phyloP scores from a whole-genome alignment of 2,329 filamentous ascomycete genomes.

The Fusarium devonianum region DNA sequence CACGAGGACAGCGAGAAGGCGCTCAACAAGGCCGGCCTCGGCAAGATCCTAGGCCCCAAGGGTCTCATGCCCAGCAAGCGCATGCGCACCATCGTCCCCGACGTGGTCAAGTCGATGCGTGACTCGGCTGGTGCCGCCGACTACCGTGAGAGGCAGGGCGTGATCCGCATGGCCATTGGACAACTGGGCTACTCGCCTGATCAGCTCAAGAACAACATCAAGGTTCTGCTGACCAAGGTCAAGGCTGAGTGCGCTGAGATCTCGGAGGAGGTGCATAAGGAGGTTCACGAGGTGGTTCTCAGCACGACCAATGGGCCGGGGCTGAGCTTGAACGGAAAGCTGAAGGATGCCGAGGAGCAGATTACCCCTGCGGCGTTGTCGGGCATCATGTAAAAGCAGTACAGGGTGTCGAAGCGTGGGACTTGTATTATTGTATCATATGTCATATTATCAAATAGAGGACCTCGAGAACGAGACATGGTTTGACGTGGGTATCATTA shows the following conservation, averaged over 20 bases:
- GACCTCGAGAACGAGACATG: conserved; percentile 19
- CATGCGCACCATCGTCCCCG: conserved; percentile 85
- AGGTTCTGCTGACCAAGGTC: conserved; percentile 74
- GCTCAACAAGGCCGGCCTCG: conserved; percentile 81
- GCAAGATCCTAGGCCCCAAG: conserved; percentile 82
- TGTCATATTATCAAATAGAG: conserved; percentile 43
- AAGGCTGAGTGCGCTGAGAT: conserved; percentile 81
- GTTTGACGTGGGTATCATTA: conserved; percentile 43
- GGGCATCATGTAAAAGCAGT: conserved; percentile 58
- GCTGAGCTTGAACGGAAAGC: conserved; percentile 83
- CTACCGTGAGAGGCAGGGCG: conserved; percentile 85
- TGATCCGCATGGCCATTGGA: conserved; percentile 88
- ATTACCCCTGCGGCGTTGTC: conserved; percentile 61
- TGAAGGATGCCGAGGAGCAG: conserved; percentile 67
- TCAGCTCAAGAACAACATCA: conserved; percentile 84
- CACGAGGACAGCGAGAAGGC: conserved; percentile 79
- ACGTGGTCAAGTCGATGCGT: conserved; percentile 76
- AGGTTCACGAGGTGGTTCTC: conserved; percentile 71
- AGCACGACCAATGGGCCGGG: conserved; percentile 88
- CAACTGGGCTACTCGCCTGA: conserved; percentile 89
- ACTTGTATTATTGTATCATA: conserved; percentile 51
- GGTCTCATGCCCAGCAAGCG: conserved; percentile 93
- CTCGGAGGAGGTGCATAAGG: conserved; percentile 58
- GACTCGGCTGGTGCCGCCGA: conserved; percentile 85
- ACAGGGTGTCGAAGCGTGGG: conserved; percentile 4